Evolutionary conservation across 345 rosid genomes (phyloP).

Genomic region (Boechera divaricarpa): DNA sequence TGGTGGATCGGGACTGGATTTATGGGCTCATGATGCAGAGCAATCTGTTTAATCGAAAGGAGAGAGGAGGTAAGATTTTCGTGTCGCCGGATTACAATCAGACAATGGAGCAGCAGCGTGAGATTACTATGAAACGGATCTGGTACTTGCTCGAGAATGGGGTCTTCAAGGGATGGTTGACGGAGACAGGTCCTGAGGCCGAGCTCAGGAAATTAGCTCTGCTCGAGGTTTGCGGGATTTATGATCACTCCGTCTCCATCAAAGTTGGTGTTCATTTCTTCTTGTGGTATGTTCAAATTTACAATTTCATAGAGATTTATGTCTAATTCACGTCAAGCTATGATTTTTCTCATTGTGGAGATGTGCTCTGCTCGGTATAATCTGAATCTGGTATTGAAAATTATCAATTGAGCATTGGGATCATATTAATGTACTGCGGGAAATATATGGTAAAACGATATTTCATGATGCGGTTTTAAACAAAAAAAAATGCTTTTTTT

Average conservation of each 20-base stretch:
- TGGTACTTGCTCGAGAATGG: constrained; percentile 63
- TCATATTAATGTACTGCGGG: neutral
- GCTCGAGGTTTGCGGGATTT: constrained; percentile 60
- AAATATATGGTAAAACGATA: too few species aligned
- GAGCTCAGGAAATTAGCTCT: constrained; percentile 69
- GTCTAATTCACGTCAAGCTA: neutral
- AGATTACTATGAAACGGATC: constrained; percentile 77
- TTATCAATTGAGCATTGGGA: neutral
- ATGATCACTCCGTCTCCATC: constrained; percentile 71
- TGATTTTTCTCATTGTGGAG: constrained; percentile 13
- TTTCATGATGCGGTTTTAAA: neutral
- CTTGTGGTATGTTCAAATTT: constrained; percentile 59
- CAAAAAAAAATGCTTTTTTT: neutral
- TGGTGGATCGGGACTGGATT: constrained; percentile 80
- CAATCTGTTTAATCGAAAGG: constrained; percentile 71
- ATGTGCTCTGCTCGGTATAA: neutral
- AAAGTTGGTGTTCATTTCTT: constrained; percentile 89
- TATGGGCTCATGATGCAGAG: constrained; percentile 71
- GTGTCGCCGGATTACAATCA: constrained; percentile 80
- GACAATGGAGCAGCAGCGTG: constrained; percentile 93
- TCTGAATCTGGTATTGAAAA: neutral
- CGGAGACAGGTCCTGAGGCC: constrained; percentile 56
- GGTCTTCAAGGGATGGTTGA: constrained; percentile 78
- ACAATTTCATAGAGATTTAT: neutral
- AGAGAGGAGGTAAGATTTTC: constrained; percentile 72